These are phyloP conservation scores for Aspergillaceae sp. DNA, from an alignment of 2,329 filamentous ascomycete genomes.

Conservation along the genomic window DNA sequence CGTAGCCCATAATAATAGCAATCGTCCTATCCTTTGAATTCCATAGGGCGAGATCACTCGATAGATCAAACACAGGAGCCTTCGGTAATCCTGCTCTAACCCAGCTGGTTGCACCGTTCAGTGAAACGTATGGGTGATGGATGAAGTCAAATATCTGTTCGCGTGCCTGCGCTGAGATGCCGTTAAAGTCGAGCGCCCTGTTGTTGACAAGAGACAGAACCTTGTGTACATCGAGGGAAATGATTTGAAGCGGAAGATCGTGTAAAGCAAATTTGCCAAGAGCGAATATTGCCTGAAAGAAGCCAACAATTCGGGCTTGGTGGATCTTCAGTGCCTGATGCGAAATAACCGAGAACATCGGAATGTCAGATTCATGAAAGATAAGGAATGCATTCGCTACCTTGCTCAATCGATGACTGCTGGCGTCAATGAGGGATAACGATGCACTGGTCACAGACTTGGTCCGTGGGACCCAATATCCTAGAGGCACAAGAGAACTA, in stretches of 20 bases:
- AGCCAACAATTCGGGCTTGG: constrained; percentile 44
- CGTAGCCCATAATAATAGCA: constrained; percentile 74
- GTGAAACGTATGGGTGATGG: constrained; percentile 14
- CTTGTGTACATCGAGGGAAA: constrained; percentile 18
- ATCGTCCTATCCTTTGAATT: constrained; percentile 57
- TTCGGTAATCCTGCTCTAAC: constrained; percentile 16
- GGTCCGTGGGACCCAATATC: constrained; percentile 27
- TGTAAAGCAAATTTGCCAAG: constrained; percentile 36
- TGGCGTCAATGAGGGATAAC: constrained; percentile 35
- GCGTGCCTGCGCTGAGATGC: constrained; percentile 9
- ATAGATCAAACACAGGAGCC: constrained; percentile 13
- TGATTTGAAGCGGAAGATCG: constrained; percentile 28
- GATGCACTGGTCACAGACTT: constrained; percentile 34
- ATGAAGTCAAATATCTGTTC: constrained; percentile 16
- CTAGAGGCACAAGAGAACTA: constrained; percentile 24
- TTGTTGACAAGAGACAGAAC: constrained; percentile 8
- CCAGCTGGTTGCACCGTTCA: constrained; percentile 17
- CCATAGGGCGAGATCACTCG: constrained; percentile 60
- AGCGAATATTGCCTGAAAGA: constrained; percentile 34
- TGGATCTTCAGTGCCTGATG: constrained; percentile 59
- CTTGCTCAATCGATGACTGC: constrained; percentile 31
- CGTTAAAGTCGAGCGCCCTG: constrained; percentile 9
- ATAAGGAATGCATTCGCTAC: constrained; percentile 32
- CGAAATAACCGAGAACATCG: constrained; percentile 67
- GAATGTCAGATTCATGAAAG: constrained; percentile 53